Evolutionary conservation across 306 rosid species (phyloP), one percentile per base, ranked within the genome.

Genomic region (Gynostemma pentaphyllum): DNA sequence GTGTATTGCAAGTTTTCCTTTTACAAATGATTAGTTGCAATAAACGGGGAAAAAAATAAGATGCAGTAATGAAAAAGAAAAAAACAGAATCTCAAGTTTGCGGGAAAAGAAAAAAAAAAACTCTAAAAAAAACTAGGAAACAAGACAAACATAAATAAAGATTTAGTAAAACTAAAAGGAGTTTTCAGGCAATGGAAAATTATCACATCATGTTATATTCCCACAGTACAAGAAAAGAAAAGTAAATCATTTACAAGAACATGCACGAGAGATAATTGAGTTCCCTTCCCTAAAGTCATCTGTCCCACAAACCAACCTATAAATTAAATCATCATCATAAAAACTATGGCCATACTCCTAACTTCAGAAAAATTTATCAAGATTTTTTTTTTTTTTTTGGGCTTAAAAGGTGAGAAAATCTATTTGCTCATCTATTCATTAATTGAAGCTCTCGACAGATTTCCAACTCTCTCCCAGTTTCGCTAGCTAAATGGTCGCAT

Each of bases 251-350:
- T 47, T 65, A 65, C 49, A 39, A 7, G 46, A 42, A 61, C 66
- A 41, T 36, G 22, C 66, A 60, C 40, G 32, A 45, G 34, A 60
- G 48, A 39, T 61, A 23, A 40, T 23, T 61, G 23, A 61, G 36
- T 61, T 61, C 32, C 66, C 66, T 59, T 37, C 30, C 65, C 65
- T 59, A 59, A 59, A 19, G 19, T 37, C 5, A 36, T 15, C 30
- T 61, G 66, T 61, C 49, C 37, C 66, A 61, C 66, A 61, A 39
- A 40, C 36, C 32, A 61, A 61, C 49, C 36, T 61, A 61, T 2
- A 12, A 61, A 61, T 40, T 40, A 36, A 61, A 40, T 40, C 66
- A 37, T 14, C 22, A 23, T 61, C 39, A 23, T 40, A 61, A 40
- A n/a, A 61, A 30, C 66, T 61, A 61, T 60, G n/a, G 12, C 36